Percentiles rank a stretch among this genome's conserved stretches.
Conservation (phyloP, 306 rosid species). For the Corylus heterophylla region DNA sequence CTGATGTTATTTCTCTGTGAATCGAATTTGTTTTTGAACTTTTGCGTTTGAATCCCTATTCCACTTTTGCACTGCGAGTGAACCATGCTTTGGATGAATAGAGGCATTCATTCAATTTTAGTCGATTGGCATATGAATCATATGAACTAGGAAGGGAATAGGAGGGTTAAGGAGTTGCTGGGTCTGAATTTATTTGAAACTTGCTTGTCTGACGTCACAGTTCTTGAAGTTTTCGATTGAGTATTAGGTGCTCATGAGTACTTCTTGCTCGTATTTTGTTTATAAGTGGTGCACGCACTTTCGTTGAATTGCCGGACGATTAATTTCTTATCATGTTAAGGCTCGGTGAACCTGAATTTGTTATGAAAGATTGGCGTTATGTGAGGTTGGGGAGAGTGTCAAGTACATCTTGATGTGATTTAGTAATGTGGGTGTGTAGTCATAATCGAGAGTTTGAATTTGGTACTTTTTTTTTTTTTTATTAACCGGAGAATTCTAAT, state of each 20-base stretch:
- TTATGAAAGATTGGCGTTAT: not conserved
- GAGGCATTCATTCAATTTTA: not conserved
- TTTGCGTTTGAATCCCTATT: not conserved
- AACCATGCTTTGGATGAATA: not conserved
- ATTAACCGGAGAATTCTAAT: not conserved
- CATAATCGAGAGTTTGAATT: not conserved
- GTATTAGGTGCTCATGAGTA: not conserved
- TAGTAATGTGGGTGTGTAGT: not conserved
- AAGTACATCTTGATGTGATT: not conserved
- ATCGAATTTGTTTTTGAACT: constrained; percentile 9
- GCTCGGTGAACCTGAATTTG: not conserved
- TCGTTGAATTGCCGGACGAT: not conserved
- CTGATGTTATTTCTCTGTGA: not conserved
- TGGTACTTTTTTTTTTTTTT: not conserved
- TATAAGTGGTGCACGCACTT: not conserved
- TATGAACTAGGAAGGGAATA: not conserved
- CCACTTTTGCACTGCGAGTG: not conserved
- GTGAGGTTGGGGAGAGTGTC: not conserved
- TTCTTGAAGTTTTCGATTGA: not conserved
- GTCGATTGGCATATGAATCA: not conserved
- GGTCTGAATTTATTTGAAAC: constrained; percentile 1
- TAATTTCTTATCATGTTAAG: not conserved
- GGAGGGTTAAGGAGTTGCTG: not conserved
- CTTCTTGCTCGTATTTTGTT: not conserved
- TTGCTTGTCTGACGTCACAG: not conserved